Base-by-base conservation (phyloP, 108 stramenopile genomes). In the Skeletonema potamos region DNA sequence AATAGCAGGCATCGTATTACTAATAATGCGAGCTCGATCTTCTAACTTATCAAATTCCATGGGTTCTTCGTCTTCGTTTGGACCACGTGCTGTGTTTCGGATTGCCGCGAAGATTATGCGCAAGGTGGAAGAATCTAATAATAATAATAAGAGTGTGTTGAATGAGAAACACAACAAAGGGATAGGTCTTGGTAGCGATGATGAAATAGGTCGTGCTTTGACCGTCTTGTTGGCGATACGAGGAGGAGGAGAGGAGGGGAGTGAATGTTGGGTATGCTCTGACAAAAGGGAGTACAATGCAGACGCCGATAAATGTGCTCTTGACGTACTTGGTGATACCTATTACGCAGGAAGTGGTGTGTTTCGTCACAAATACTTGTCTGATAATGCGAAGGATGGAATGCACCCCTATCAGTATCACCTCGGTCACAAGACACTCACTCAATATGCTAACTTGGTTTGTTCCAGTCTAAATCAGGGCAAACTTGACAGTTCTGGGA, bases 21-120 rank as follows among this genome's bases (percentile, higher is more conserved):
- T 70, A 27, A 77, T 77, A 1, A 77, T 77, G 64, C 44, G 76
- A 46, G 68, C 76, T 0, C 51, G 76, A 43, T 34, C 68, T 27
- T 65, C 76, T 28, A 65, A 46, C 22, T 18, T 70, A 11, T 77
- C 64, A 32, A 39, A 59, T 57, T 68, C 54, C 26, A 60, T 30
- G 10, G 54, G 55, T 2, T 46, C 34, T 39, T 36, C 62, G 24
- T 30, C 58, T 15, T 57, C 57, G 2, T 70, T 77, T 54, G 68
- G 76, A 10, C 76, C 76, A 17, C 68, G 76, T 30, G 55, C 55
- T 8, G 63, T 77, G 15, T 77, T 77, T 41, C 68, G 68, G 13
- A 70, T 77, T 55, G 68, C 76, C n/a, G 70, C 76, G 15, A 43
- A 70, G 15, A 44, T 77, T 22, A 22, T 77, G 24, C 68, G 55